Evolutionary conservation across 2,329 filamentous ascomycete genomes (phyloP).

Genomic region (Metarhizium rileyi): DNA sequence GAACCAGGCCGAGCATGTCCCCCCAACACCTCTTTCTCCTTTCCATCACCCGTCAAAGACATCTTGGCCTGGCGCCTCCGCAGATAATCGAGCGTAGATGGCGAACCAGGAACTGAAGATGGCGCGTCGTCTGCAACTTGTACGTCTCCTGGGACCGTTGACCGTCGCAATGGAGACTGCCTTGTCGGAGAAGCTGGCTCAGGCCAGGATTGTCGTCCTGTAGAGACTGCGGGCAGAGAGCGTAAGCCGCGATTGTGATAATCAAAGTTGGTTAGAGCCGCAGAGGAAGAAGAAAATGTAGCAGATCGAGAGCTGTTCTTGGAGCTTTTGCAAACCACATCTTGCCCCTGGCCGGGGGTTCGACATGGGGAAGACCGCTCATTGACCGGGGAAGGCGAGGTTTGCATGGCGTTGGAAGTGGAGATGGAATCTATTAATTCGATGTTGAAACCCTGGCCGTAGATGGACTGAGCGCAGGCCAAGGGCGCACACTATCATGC

Average conservation of each 20-base stretch:
- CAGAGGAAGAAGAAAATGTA: neutral
- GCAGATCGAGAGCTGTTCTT: conserved; percentile 1
- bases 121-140: conserved; percentile 1
- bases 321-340: conserved; percentile 1
- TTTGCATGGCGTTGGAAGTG: conserved; percentile 15
- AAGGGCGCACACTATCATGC: neutral
- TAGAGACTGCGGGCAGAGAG: neutral
- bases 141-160: neutral
- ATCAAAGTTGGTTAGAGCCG: neutral
- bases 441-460: conserved; percentile 2
- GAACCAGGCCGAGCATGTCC: conserved; percentile 9
- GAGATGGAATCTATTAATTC: conserved; percentile 8
- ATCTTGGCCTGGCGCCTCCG: conserved; percentile 13
- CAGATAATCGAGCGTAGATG: conserved; percentile 15
- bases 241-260: neutral
- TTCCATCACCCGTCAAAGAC: conserved; percentile 22
- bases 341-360: conserved; percentile 7
- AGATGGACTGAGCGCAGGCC: neutral
- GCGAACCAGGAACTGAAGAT: conserved; percentile 3
- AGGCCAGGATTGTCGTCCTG: neutral
- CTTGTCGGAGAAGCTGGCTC: conserved; percentile 1
- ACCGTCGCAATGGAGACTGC: conserved; percentile 1
- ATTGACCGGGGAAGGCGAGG: conserved; percentile 5
- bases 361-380: conserved; percentile 1
- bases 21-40: conserved; percentile 6